Conservation (phyloP, 495 filamentous ascomycete species). For the Neurospora sp. region DNA sequence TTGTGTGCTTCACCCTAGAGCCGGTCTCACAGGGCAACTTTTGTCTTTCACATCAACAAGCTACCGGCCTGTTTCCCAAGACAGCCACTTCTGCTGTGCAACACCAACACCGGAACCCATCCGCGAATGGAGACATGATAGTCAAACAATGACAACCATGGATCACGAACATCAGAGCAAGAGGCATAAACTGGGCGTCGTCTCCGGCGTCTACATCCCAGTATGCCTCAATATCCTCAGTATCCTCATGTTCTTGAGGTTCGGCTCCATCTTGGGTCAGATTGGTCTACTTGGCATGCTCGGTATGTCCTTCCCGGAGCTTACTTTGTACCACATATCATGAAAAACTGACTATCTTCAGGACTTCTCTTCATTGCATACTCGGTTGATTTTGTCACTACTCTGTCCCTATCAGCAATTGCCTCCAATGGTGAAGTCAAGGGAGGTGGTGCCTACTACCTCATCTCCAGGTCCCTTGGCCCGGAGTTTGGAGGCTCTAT, state of each 20-base stretch:
- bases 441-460: conserved; percentile 79
- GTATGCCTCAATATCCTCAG: conserved; percentile 83
- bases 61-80: not conserved
- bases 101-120: not conserved
- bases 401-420: conserved; percentile 78
- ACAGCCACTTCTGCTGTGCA: not conserved
- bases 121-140: not conserved
- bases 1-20: not conserved
- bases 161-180: conserved; percentile 22
- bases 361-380: conserved; percentile 64
- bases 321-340: not conserved
- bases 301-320: conserved; percentile 35
- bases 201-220: conserved; percentile 77
- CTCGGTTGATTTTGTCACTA: conserved; percentile 71
- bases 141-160: conserved; percentile 11
- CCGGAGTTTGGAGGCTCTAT: conserved; percentile 91
- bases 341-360: conserved; percentile 19
- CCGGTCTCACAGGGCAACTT: not conserved
- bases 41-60: not conserved
- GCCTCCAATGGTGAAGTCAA: conserved; percentile 85
- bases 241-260: conserved; percentile 86
- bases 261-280: conserved; percentile 71
- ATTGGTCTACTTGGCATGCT: conserved; percentile 71
- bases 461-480: conserved; percentile 78
- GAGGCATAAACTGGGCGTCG: conserved; percentile 55